Percentiles rank a stretch among this genome's conserved stretches.
Conservation (phyloP, 345 rosid genomes). For the Salix arbutifolia region DNA sequence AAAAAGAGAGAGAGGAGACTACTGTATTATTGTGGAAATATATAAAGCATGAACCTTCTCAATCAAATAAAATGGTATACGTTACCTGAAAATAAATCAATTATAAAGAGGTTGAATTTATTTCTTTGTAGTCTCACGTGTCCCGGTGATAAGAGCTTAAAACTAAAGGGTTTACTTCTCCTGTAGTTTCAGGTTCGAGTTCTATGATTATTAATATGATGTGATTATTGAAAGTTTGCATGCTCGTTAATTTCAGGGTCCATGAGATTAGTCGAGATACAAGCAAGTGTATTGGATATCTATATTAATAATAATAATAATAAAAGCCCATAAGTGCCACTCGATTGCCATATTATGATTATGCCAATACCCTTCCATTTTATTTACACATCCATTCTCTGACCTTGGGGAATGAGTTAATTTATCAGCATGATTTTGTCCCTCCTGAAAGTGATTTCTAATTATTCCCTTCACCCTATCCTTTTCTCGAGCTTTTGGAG, state of each 20-base stretch:
- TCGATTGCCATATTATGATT: conserved; percentile 1
- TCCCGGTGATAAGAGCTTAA: rapidly evolving
- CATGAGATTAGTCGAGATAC: no score
- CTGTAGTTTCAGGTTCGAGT: no score
- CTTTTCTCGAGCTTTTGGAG: not conserved
- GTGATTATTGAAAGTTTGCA: no score
- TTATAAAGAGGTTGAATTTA: no score
- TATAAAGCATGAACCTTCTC: not conserved
- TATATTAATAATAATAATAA: no score
- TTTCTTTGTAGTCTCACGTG: no score
- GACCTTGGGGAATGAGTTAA: not conserved
- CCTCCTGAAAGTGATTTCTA: not conserved
- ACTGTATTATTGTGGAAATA: not conserved
- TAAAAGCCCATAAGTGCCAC: not conserved
- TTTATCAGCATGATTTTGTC: conserved; percentile 6
- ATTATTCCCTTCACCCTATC: not conserved
- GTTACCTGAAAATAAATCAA: not conserved
- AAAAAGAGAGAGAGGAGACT: not conserved
- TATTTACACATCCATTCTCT: not conserved
- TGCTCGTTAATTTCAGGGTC: rapidly evolving
- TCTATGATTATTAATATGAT: no score
- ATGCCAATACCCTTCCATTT: not conserved
- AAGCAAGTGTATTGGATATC: no score
- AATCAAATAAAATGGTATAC: not conserved
- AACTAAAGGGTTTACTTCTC: no score